Conservation (phyloP, 2,329 filamentous ascomycete genomes). For the Phyllosticta citrichinensis region DNA sequence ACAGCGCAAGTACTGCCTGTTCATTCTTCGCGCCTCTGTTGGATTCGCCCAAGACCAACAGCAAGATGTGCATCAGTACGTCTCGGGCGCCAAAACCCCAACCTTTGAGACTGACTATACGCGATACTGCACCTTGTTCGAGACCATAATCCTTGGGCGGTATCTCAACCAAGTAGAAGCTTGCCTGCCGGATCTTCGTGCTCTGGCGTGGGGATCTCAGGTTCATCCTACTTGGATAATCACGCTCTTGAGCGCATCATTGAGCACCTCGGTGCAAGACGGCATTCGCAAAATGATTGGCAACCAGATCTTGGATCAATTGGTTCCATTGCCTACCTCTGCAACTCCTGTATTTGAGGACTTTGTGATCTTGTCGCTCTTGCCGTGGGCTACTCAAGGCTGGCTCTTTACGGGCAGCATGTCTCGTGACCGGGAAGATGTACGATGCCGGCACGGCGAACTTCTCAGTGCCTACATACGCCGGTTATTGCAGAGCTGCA, state of each 20-base stretch:
- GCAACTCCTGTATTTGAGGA: constrained; percentile 29
- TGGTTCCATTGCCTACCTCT: background rate
- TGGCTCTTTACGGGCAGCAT: constrained; percentile 33
- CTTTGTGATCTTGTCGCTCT: constrained; percentile 32
- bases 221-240: constrained; percentile 33
- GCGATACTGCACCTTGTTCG: constrained; percentile 36
- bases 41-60: constrained; percentile 6
- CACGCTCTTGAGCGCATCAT: constrained; percentile 31
- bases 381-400: constrained; percentile 40
- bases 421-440: constrained; percentile 18
- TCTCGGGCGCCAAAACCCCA: background rate
- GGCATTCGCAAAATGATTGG: constrained; percentile 37
- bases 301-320: constrained; percentile 31
- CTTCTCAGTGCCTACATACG: constrained; percentile 27
- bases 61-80: constrained; percentile 8
- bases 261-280: constrained; percentile 34
- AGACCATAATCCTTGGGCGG: constrained; percentile 38
- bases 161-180: constrained; percentile 41
- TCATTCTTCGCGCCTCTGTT: constrained; percentile 34
- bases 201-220: constrained; percentile 24
- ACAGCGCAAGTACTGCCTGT: constrained; percentile 36
- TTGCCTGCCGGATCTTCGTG: constrained; percentile 33
- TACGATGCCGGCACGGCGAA: constrained; percentile 32
- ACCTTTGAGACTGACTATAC: constrained; percentile 27
- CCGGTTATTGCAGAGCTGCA: constrained; percentile 18